Evolutionary conservation across 805 yeast species (phyloP).

Genomic region (Saccharomycopsis olivae): DNA sequence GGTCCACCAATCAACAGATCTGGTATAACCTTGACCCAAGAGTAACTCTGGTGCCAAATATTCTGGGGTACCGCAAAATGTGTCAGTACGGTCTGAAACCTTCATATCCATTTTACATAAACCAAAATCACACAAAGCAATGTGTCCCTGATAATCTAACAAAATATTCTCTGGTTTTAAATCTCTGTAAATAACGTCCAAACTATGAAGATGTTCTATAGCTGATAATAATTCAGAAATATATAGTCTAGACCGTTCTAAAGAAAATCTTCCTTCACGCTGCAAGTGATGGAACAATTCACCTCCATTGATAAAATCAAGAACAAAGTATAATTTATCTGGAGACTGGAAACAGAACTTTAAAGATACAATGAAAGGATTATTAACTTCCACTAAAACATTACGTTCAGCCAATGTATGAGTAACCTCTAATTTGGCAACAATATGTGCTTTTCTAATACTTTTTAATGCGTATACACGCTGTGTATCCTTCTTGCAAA

Average conservation of each 20-base stretch:
- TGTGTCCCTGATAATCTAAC: conserved; percentile 93
- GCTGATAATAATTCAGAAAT: conserved; percentile 92
- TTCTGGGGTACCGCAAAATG: conserved; percentile 98
- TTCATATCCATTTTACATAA: conserved; percentile 93
- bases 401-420: conserved; percentile 96
- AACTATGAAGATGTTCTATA: conserved; percentile 79
- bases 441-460: conserved; percentile 86
- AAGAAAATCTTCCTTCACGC: conserved; percentile 66
- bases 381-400: conserved; percentile 83
- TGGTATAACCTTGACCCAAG: conserved; percentile 86
- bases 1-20: conserved; percentile 99
- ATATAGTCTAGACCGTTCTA: conserved; percentile 85
- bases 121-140: conserved; percentile 96
- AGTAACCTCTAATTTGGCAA: conserved; percentile 86
- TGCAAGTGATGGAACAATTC: conserved; percentile 92
- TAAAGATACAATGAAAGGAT: conserved; percentile 93
- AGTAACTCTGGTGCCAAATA: conserved; percentile 92
- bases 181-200: conserved; percentile 91
- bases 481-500: conserved; percentile 87
- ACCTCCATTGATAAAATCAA: conserved; percentile 94
- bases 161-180: conserved; percentile 93
- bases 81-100: conserved; percentile 74
- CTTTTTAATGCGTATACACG: conserved; percentile 93
- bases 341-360: conserved; percentile 95
- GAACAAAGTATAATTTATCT: conserved; percentile 83